Evolutionary conservation across 31 red algal genomes (phyloP), one percentile per base, ranked within the genome.

Genomic region (Odonthalia washingtoniensis): DNA sequence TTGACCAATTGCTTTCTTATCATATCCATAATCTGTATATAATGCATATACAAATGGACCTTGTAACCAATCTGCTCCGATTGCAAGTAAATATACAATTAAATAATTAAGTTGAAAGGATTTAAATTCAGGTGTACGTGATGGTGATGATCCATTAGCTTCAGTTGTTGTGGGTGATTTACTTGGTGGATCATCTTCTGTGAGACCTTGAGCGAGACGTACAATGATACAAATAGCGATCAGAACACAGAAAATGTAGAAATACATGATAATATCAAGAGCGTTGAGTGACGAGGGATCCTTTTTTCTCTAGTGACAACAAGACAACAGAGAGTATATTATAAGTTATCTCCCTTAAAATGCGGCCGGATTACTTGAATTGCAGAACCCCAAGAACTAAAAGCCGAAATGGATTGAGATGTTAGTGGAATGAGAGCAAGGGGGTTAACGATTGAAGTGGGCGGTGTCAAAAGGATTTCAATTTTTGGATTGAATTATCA

Each of bases 11-110:
- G 86, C 93, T 26, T 74, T 72, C 90, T 99, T 96, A 4, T 68
- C 88, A 67, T 92, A 99, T 5, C 97, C 97, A 75, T 99, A 99
- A 40, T 87, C 90, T 17, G 89, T 82, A 75, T 99, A 99, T 3
- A 99, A 87, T 28, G 97, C 97, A 75, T 99, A 99, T 36, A 99
- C 97, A 78, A 91, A 96, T 24, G 97, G 94, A 30, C 97, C 97
- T 86, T 99, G 97, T 3, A 99, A 89, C 97, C 97, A 99, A 77
- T 99, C 97, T 5, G 97, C 77, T 9, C 88, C 44, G 14, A 92
- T 80, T 32, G 97, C 97, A 16, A 96, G 75, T 4, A 95, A 76
- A 40, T 96, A 99, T 26, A 96, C 94, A 28, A 95, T 30, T 43
- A 99, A 87, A 75, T 99, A 99, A 72, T 92, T 97, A 24, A 72